Evolutionary conservation across 2,329 filamentous ascomycete genomes (phyloP), one percentile per base, ranked within the genome.

Genomic region (Fusarium marasasianum): DNA sequence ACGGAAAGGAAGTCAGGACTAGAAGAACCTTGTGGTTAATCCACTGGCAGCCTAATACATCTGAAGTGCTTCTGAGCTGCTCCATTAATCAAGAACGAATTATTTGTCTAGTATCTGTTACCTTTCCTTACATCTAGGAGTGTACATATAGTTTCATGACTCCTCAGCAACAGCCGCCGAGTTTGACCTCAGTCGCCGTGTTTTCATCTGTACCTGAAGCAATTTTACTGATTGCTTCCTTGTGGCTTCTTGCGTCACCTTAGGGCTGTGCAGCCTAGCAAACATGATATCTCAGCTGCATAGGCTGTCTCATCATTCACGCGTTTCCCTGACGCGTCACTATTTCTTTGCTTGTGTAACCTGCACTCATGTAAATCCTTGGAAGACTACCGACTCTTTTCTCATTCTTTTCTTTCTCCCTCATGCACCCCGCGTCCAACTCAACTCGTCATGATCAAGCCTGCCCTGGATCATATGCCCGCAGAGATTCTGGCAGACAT

Each of bases 51-150:
- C 14, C 18, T 38, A 1, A 17, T 26, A 26, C 17, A 13, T 17
- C 13, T 17, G 2, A 17, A 38, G 33, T 38, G 3, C 13, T 38
- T 53, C 18, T 3, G 2, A 53, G 13, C 33, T 26, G 9, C 14
- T 26, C 15, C 33, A 12, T 2, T 17, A 3, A 2, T 26, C 22
- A n/a, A 29, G 20, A 29, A 6, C 18, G 7, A 10, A 18, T 40
- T 6, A n/a, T n/a, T 6, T 29, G 20, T 1, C 24, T 2, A 22
- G 24, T n/a, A 14, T 22, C 7, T 40, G 11, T 18, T n/a, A 0
- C 3, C 4, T 0, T 29, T 29, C 10, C 4, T 10, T 26, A 2
- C 9, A 12, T 26, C 33, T 8, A 26, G 6, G 0, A 1, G 12
- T 20, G 8, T 9, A 15, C 18, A 5, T 17, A 22, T 26, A 22